phyloP scores from a whole-genome alignment of 192 early-diverging fungal genomes.

The Chytriomyces confervae region DNA sequence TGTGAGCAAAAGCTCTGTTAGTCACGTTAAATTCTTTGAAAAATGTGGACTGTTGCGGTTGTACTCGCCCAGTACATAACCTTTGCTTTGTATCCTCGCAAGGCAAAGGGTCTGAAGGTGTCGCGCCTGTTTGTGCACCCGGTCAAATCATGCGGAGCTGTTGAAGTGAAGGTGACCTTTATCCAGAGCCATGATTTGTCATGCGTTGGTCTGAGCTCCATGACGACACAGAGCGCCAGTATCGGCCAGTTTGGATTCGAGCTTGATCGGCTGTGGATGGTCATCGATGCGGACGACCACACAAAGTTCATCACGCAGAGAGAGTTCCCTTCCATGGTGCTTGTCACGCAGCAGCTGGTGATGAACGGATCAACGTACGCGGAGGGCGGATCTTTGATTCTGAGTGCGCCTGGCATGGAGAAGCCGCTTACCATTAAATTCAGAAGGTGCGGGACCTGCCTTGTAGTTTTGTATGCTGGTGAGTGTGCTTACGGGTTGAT shows the following conservation, averaged over 20 bases:
- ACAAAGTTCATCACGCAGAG: constrained; percentile 46
- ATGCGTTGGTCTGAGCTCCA: too few species aligned
- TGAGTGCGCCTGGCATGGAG: constrained; percentile 46
- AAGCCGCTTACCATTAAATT: constrained; percentile 14
- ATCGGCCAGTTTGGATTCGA: constrained; percentile 46
- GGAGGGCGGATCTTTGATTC: constrained; percentile 40
- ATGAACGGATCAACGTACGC: constrained; percentile 19
- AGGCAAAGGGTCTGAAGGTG: constrained; percentile 3
- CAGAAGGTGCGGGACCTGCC: not conserved
- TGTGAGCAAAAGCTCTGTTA: too few species aligned
- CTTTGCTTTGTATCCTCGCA: not conserved
- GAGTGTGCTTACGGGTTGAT: too few species aligned
- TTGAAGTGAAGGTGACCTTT: constrained; percentile 20
- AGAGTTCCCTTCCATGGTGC: constrained; percentile 39
- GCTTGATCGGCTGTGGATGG: constrained; percentile 54
- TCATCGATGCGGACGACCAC: constrained; percentile 21
- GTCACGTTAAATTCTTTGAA: too few species aligned
- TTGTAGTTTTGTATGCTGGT: not conserved
- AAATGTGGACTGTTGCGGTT: constrained; percentile 21
- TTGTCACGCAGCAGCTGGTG: constrained; percentile 36
- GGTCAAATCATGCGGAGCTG: constrained; percentile 50
- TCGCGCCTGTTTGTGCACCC: constrained; percentile 47
- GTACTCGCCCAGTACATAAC: not conserved
- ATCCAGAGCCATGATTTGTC: too few species aligned
- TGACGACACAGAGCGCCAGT: not conserved